Evolutionary conservation across 345 rosid genomes (phyloP).

Genomic region (Rhizophora apiculata): DNA sequence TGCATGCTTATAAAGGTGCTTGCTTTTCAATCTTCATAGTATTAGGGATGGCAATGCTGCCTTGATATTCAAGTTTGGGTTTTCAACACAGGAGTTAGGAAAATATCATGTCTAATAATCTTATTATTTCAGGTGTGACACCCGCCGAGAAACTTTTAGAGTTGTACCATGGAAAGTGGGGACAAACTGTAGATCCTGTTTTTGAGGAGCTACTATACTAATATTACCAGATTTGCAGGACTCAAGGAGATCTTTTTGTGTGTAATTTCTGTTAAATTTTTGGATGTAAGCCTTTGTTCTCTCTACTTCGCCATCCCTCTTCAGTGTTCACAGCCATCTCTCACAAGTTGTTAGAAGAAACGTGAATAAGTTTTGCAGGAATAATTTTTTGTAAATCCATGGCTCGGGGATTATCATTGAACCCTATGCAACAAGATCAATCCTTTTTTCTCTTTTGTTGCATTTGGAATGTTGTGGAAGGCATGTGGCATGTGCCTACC

Average conservation of each 20-base stretch:
- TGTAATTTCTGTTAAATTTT: background rate
- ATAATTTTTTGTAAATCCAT: conserved; percentile 23
- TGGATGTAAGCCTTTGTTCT: conserved; percentile 10
- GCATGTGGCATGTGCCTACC: too few relatives aligned
- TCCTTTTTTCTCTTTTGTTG: background rate
- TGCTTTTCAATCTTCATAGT: too few relatives aligned
- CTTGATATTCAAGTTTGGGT: background rate
- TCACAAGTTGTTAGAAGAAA: too few relatives aligned
- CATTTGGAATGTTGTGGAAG: too few relatives aligned
- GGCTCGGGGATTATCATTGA: conserved; percentile 16
- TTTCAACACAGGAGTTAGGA: background rate
- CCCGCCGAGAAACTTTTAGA: conserved; percentile 87
- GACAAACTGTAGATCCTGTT: conserved; percentile 71
- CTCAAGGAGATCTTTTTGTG: background rate
- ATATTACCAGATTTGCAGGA: background rate
- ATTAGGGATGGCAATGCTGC: background rate
- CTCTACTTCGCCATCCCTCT: background rate
- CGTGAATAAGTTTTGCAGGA: background rate
- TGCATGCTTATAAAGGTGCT: background rate
- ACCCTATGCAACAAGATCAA: background rate
- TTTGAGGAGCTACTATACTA: conserved; percentile 69
- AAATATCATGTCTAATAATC: background rate
- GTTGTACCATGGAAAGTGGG: conserved; percentile 81
- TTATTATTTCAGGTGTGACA: conserved; percentile 58
- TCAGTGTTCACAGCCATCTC: background rate